These are phyloP conservation scores for Fraxinus angustifolia DNA, from an alignment of 305 asterid species.

Conservation along the genomic window DNA sequence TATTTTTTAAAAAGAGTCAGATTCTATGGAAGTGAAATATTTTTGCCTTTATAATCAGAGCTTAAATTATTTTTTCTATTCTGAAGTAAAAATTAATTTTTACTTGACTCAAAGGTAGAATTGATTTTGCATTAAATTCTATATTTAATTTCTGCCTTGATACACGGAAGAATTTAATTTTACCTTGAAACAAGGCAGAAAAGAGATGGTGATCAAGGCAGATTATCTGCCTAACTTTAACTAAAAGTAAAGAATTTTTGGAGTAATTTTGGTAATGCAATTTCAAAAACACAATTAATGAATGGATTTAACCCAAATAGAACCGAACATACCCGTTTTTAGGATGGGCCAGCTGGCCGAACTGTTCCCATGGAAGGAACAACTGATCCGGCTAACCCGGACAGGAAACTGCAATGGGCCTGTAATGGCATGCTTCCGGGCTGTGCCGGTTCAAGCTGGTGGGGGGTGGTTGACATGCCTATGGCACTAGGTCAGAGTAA, in stretches of 20 bases:
- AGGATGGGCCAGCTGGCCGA: not conserved
- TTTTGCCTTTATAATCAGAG: too few species aligned
- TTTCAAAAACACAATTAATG: not conserved
- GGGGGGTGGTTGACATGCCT: too few species aligned
- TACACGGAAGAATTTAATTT: not conserved
- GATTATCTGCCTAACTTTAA: too few species aligned
- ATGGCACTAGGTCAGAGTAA: not conserved
- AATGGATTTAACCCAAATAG: not conserved
- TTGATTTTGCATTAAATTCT: too few species aligned
- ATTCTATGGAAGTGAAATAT: too few species aligned
- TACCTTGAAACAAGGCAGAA: not conserved
- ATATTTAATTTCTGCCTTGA: not conserved
- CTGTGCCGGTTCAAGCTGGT: too few species aligned
- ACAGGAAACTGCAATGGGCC: too few species aligned
- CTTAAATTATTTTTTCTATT: too few species aligned
- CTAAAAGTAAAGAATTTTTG: not conserved
- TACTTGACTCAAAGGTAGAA: not conserved
- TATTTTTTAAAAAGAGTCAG: not conserved
- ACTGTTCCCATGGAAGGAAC: not conserved
- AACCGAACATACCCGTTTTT: not conserved
- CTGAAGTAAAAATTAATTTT: too few species aligned
- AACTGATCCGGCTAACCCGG: too few species aligned
- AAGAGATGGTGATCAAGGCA: not conserved
- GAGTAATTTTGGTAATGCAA: not conserved
- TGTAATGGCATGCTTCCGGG: too few species aligned